Evolutionary conservation across 345 rosid species (phyloP).

Genomic region (Populus davidiana): DNA sequence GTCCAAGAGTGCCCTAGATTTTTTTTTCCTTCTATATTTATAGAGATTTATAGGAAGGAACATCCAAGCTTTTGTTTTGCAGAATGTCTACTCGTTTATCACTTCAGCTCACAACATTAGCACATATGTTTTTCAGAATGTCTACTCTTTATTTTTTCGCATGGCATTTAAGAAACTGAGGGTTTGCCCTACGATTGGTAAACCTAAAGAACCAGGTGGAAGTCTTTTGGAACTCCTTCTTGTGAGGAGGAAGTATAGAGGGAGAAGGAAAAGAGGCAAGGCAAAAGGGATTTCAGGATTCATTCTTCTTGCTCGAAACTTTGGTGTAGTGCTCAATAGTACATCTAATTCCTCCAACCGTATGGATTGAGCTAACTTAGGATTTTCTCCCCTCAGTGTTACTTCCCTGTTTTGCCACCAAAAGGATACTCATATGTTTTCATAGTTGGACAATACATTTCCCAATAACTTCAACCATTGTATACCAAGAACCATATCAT

Average conservation of each 20-base stretch:
- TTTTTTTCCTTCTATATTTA: neutral
- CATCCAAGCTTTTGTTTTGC: neutral
- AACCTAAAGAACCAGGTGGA: constrained; percentile 42
- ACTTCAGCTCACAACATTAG: neutral
- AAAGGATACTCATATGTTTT: too few relatives aligned
- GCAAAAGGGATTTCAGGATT: neutral
- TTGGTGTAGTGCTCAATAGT: too few relatives aligned
- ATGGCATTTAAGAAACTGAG: constrained; percentile 24
- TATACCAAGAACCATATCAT: too few relatives aligned
- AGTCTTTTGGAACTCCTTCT: constrained; percentile 15
- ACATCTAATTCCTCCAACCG: too few relatives aligned
- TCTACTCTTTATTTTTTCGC: constrained; percentile 4
- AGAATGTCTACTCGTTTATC: neutral
- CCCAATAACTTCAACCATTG: too few relatives aligned
- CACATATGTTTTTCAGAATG: neutral
- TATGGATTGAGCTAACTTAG: too few relatives aligned
- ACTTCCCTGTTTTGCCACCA: too few relatives aligned
- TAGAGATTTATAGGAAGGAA: neutral
- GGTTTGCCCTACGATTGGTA: constrained; percentile 42
- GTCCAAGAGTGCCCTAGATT: neutral
- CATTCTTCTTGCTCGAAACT: too few relatives aligned
- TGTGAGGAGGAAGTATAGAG: constrained; percentile 19
- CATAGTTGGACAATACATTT: too few relatives aligned
- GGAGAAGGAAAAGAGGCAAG: constrained; percentile 18
- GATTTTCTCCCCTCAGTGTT: too few relatives aligned